Conservation (phyloP, 2,329 filamentous ascomycete genomes). For the Colletotrichum sp. region DNA sequence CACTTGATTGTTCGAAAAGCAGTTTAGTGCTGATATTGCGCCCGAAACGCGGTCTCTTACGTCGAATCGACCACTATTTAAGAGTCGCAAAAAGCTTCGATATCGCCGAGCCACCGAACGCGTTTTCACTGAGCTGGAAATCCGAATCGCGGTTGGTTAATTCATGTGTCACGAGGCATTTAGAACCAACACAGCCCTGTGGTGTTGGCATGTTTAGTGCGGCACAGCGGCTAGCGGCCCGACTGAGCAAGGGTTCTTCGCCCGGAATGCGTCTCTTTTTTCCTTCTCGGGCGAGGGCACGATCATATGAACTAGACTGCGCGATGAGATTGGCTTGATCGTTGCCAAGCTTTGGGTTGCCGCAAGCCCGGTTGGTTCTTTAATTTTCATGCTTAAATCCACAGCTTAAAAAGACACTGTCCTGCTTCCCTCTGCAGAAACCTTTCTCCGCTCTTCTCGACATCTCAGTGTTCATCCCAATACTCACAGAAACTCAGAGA, state of each 20-base stretch:
- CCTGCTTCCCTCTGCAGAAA: not conserved
- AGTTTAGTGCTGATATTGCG: not conserved
- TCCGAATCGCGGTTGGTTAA: not conserved
- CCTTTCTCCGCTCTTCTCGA: not conserved
- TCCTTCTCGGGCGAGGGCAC: not conserved
- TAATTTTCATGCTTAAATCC: not conserved
- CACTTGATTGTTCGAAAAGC: not conserved
- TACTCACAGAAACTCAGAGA: not conserved
- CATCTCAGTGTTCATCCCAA: not conserved
- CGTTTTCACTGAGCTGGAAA: not conserved
- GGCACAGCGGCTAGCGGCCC: constrained; percentile 1
- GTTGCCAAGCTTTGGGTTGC: not conserved
- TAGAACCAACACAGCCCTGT: not conserved
- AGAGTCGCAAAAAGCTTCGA: not conserved
- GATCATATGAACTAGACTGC: not conserved
- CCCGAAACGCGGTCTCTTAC: not conserved
- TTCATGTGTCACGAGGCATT: not conserved
- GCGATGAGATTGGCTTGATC: not conserved
- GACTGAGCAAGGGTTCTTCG: not conserved
- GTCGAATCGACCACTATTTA: not conserved
- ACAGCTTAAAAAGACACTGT: not conserved
- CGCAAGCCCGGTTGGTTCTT: not conserved
- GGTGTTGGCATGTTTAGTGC: not conserved
- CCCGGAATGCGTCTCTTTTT: not conserved
- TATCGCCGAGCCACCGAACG: not conserved